Conservation (phyloP, 2,329 filamentous ascomycete species). For the Rhynchosporium agropyri region DNA sequence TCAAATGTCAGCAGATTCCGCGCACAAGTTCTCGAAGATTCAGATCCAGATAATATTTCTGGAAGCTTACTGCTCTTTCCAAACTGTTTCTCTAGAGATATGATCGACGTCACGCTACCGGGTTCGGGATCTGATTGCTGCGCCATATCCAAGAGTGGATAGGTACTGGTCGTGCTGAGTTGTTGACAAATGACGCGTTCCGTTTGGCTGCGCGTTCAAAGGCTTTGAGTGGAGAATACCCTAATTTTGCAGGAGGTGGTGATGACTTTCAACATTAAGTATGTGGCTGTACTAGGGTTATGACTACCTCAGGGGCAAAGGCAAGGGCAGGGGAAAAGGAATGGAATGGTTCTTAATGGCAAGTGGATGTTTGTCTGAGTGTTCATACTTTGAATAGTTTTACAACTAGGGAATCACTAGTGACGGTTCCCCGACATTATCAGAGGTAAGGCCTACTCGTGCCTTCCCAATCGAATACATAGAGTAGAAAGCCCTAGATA, state of each 20-base stretch:
- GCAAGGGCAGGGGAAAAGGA: too few relatives aligned
- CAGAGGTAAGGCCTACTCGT: too few relatives aligned
- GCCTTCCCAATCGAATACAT: too few relatives aligned
- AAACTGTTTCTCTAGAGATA: background rate
- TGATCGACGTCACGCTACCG: background rate
- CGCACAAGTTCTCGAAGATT: background rate
- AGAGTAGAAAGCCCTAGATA: too few relatives aligned
- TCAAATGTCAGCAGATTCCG: background rate
- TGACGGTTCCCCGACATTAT: too few relatives aligned
- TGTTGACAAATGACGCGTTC: background rate
- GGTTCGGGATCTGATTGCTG: background rate
- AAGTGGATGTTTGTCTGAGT: too few relatives aligned
- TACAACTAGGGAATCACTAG: too few relatives aligned
- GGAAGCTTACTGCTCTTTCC: background rate
- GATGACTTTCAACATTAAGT: background rate
- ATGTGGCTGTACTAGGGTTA: background rate
- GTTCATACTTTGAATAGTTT: too few relatives aligned
- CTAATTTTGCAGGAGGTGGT: background rate
- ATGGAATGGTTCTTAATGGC: too few relatives aligned
- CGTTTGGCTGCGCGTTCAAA: background rate
- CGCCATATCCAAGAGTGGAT: background rate
- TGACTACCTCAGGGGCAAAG: too few relatives aligned
- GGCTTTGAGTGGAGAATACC: background rate
- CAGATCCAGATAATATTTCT: too few relatives aligned
- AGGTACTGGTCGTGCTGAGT: background rate